Evolutionary conservation across 805 yeast genomes (phyloP).

Genomic region (Hanseniaspora lachancei): DNA sequence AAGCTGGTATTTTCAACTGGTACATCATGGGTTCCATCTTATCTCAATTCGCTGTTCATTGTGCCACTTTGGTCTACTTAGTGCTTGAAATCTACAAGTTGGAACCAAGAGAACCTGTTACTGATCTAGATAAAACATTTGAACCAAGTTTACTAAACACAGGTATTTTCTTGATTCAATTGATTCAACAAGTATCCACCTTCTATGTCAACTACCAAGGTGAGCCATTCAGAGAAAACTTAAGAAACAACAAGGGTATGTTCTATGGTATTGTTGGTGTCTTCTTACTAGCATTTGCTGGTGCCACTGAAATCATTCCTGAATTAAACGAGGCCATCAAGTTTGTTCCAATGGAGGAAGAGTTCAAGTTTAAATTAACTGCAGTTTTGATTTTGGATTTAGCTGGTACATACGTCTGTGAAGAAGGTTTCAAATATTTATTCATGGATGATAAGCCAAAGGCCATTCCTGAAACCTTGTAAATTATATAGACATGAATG

Average conservation of each 20-base stretch:
- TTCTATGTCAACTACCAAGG: slow-evolving; percentile 98
- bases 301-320: slow-evolving; percentile 89
- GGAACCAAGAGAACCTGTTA: slow-evolving; percentile 85
- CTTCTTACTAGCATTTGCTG: slow-evolving; percentile 72
- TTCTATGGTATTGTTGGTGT: slow-evolving; percentile 89
- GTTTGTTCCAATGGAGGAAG: slow-evolving; percentile 69
- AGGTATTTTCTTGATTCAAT: slow-evolving; percentile 84
- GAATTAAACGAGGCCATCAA: slow-evolving; percentile 86
- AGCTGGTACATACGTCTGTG: slow-evolving; percentile 63
- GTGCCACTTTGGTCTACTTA: slow-evolving; percentile 66
- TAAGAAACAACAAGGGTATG: slow-evolving; percentile 88
- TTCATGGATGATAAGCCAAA: slow-evolving; percentile 87
- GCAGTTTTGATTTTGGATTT: slow-evolving; percentile 61
- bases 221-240: slow-evolving; percentile 85
- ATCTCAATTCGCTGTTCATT: slow-evolving; percentile 92
- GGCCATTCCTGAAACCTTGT: slow-evolving; percentile 53
- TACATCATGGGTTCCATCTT: slow-evolving; percentile 96
- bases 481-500: background rate
- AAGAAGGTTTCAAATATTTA: slow-evolving; percentile 63
- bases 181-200: slow-evolving; percentile 93
- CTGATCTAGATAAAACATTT: slow-evolving; percentile 81
- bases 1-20: slow-evolving; percentile 86
- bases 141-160: slow-evolving; percentile 85
- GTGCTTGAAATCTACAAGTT: slow-evolving; percentile 68
- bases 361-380: slow-evolving; percentile 70